Conservation (phyloP, 106 monocot species). For the Posidonia australis region DNA sequence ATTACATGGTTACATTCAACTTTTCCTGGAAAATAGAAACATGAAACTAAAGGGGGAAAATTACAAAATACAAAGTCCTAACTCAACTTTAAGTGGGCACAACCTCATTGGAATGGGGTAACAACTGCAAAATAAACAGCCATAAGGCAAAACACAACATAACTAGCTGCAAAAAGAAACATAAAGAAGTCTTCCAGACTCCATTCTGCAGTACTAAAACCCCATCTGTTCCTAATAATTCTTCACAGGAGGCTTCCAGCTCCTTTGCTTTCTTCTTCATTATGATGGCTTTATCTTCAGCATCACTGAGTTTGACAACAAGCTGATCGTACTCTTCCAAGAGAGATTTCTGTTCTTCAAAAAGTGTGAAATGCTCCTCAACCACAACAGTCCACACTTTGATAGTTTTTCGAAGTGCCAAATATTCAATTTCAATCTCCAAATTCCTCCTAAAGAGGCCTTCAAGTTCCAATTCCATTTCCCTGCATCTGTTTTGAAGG, state of each 20-base stretch:
- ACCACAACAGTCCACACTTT: slow-evolving; percentile 16
- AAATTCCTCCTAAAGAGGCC: slow-evolving; percentile 28
- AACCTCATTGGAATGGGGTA: slow-evolving; percentile 20
- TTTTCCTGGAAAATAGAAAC: too few relatives aligned
- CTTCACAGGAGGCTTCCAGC: slow-evolving; percentile 27
- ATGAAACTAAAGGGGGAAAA: too few relatives aligned
- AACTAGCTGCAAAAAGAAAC: slow-evolving; percentile 37
- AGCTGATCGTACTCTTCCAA: slow-evolving; percentile 17
- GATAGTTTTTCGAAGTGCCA: slow-evolving; percentile 25
- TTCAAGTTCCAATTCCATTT: slow-evolving; percentile 37
- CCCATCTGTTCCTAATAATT: slow-evolving; percentile 22
- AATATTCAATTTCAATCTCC: slow-evolving; percentile 37
- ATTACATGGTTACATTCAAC: too few relatives aligned
- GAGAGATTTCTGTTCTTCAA: slow-evolving; percentile 38
- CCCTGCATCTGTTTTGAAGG: slow-evolving; percentile 3
- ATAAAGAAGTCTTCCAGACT: slow-evolving; percentile 29
- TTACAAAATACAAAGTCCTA: too few relatives aligned
- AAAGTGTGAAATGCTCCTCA: slow-evolving; percentile 31
- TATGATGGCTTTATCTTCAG: slow-evolving; percentile 14
- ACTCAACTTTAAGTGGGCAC: slow-evolving; percentile 41
- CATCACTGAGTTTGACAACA: slow-evolving; percentile 18
- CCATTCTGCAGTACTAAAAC: slow-evolving; percentile 29
- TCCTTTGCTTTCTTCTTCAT: slow-evolving; percentile 28
- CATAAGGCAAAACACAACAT: slow-evolving; percentile 30
- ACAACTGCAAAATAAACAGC: slow-evolving; percentile 31